Percentiles rank a stretch among this genome's conserved stretches.
phyloP scores from a whole-genome alignment of 192 early-diverging fungal species.

The Linnemannia hyalina region DNA sequence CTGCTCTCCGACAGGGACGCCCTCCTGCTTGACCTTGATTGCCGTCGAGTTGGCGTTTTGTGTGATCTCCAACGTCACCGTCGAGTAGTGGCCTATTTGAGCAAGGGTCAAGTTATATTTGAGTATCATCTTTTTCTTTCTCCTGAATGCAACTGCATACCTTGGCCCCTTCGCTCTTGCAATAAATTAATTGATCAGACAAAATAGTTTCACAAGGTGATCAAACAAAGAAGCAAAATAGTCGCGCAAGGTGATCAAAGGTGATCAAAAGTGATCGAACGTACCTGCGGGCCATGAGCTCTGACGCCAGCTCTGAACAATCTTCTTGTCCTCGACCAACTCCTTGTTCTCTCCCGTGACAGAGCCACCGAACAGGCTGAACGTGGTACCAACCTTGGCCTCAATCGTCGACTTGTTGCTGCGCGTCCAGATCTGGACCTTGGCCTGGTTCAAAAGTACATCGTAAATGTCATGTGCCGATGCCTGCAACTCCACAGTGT shows the following conservation, averaged over 20 bases:
- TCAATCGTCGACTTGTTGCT: constrained; percentile 72
- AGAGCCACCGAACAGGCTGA: constrained; percentile 90
- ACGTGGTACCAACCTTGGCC: constrained; percentile 70
- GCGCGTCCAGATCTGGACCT: constrained; percentile 86
- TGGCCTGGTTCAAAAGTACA: constrained; percentile 80
- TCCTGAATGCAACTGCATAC: background rate
- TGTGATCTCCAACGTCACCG: constrained; percentile 81
- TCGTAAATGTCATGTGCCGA: constrained; percentile 85
- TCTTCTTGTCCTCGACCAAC: constrained; percentile 79
- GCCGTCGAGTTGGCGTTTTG: constrained; percentile 75
- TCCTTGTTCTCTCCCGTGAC: constrained; percentile 84
- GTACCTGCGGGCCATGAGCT: constrained; percentile 84
- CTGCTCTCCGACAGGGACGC: constrained; percentile 91
- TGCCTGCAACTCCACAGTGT: constrained; percentile 87
- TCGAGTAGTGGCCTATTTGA: constrained; percentile 80
- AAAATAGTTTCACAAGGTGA: no score
- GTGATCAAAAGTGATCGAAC: no score
- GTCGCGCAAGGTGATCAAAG: no score
- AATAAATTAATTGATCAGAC: no score
- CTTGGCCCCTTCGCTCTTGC: background rate
- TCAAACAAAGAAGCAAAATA: no score
- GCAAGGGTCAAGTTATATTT: background rate
- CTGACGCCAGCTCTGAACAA: constrained; percentile 90
- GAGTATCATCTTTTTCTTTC: background rate
- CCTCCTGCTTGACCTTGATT: constrained; percentile 82